Base-by-base conservation (phyloP, 2,329 filamentous ascomycete genomes). In the Arachnopeziza araneosa region DNA sequence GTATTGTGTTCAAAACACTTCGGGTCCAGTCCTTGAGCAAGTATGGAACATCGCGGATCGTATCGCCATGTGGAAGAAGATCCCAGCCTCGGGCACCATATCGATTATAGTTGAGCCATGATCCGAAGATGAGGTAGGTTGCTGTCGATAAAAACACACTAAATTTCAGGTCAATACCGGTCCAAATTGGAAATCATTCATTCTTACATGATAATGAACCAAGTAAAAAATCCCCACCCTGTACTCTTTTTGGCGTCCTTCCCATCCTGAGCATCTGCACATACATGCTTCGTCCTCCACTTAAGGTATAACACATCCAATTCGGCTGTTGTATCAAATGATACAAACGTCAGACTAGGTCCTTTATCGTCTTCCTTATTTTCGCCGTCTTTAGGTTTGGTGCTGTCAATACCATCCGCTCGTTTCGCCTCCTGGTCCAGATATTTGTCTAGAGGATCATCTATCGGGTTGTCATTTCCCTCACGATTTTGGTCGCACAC, bases 101-200 rank as follows among this genome's bases (percentile, higher is more conserved):
- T 63, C 93, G 90, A 78, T 92, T 97, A 82, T 98, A 98, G 80
- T 98, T 98, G 74, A 98, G 86, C 95, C 95, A 99, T 22, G 93
- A 96, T 65, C 93, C 93, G 72, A 98, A 98, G 74, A 98, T 96
- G 66, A 99, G 87, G 77, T 98, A 99, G 24, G 93, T 79, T 1
- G 95, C 91, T 50, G 86, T 88, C 52, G 84, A 84, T 64, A 98
- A 82, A 83, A 99, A 99, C 61, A 88, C 77, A 67, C 93, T 96
- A 36, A 36, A 22, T 32, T 24, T 3, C n/a, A 57, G 52, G 24
- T 64, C 54, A 69, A 60, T 57, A 52, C 9, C 23, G 5, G 4
- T 30, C 26, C 24, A 23, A 17, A 50, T 12, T n/a, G 19, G 49
- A 21, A 14, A 26, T n/a, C 21, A 9, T 50, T 19, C n/a, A 50